Evolutionary conservation across 2,329 filamentous ascomycete genomes (phyloP).

Genomic region (Setomelanomma holmii): DNA sequence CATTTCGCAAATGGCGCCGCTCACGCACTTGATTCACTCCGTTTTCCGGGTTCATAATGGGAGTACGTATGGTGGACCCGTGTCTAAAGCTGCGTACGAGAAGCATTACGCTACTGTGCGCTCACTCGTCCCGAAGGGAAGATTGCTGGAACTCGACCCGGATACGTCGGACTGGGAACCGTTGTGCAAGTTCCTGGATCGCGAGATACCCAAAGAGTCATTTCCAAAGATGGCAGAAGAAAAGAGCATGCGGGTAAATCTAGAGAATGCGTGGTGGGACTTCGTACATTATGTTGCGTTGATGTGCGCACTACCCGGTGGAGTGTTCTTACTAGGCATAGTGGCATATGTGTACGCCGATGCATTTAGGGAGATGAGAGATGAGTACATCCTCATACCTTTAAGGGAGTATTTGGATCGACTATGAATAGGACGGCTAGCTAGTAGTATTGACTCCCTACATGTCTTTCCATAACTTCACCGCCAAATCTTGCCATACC

Average conservation of each 20-base stretch:
- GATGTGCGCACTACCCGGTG: conserved; percentile 22
- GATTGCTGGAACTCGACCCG: conserved; percentile 36
- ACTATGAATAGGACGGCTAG: neutral
- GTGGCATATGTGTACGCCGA: conserved; percentile 17
- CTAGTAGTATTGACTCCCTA: neutral
- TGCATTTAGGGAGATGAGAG: conserved; percentile 15
- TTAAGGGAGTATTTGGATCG: conserved; percentile 21
- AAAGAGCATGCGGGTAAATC: conserved; percentile 21
- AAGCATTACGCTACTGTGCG: conserved; percentile 35
- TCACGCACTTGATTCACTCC: conserved; percentile 29
- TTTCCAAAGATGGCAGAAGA: conserved; percentile 34
- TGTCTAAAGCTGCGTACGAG: conserved; percentile 29
- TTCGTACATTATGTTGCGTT: conserved; percentile 29
- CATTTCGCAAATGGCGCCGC: conserved; percentile 30
- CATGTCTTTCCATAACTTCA: neutral
- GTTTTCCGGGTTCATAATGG: conserved; percentile 32
- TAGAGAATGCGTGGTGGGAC: conserved; percentile 29
- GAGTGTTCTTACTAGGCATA: conserved; percentile 7
- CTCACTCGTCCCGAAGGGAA: conserved; percentile 23
- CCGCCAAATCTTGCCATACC: neutral
- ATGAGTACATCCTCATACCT: conserved; percentile 13
- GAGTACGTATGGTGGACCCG: conserved; percentile 29
- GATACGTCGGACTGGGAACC: conserved; percentile 31
- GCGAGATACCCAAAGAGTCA: conserved; percentile 22
- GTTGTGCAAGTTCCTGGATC: conserved; percentile 37